Evolutionary conservation across 2,329 filamentous ascomycete genomes (phyloP).

Genomic region (Akanthomyces lecanii): DNA sequence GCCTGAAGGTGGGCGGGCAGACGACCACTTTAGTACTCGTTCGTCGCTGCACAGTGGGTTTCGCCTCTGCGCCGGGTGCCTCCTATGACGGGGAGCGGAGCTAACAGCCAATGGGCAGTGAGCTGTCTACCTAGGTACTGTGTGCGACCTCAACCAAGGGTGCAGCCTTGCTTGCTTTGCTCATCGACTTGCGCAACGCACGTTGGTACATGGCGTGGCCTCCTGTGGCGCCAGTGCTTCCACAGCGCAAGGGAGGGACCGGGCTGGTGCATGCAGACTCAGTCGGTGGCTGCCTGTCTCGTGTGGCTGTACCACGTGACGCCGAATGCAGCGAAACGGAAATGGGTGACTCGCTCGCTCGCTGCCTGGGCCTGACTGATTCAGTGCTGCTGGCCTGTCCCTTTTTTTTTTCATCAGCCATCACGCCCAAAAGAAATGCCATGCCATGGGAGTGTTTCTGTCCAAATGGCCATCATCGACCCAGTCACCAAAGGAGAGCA

Average conservation of each 20-base stretch:
- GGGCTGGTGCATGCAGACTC: neutral
- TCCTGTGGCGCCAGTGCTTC: neutral
- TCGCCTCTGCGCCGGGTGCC: slow-evolving; percentile 1
- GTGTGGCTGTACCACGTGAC: slow-evolving; percentile 15
- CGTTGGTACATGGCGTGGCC: neutral
- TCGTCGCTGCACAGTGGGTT: slow-evolving; percentile 6
- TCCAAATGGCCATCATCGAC: neutral
- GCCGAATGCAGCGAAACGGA: neutral
- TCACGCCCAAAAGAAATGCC: too few relatives aligned
- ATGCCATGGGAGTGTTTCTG: neutral
- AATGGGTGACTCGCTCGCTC: neutral
- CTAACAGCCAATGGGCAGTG: slow-evolving; percentile 9
- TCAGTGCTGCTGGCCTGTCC: neutral
- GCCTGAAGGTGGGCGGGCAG: slow-evolving; percentile 7
- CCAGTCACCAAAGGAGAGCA: neutral
- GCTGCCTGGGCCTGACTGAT: neutral
- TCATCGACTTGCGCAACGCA: neutral
- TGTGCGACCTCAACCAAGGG: neutral
- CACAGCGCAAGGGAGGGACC: neutral
- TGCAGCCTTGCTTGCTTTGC: slow-evolving; percentile 14
- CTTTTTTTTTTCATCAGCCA: neutral
- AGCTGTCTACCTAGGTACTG: neutral
- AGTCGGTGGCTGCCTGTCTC: slow-evolving; percentile 3
- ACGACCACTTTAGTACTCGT: slow-evolving; percentile 14
- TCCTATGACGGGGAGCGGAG: neutral